Conservation (phyloP, 345 rosid genomes). For the Boechera stricta region DNA sequence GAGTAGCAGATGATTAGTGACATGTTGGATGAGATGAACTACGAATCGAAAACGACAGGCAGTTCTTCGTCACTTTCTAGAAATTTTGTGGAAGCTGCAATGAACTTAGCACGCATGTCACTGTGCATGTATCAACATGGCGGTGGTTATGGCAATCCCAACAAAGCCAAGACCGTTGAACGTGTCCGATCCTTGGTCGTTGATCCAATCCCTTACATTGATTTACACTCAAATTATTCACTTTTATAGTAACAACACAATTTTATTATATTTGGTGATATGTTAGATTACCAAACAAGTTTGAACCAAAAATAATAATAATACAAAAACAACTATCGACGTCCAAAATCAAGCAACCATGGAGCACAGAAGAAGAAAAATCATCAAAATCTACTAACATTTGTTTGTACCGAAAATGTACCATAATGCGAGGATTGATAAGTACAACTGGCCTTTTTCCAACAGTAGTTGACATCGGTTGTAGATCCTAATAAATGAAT, state of each 20-base stretch:
- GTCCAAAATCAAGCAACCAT: not conserved
- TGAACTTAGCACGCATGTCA: slow-evolving; percentile 39
- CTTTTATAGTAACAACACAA: not conserved
- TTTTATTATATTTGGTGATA: not conserved
- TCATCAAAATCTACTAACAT: not conserved
- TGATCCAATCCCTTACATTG: slow-evolving; percentile 1
- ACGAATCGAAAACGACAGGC: not conserved
- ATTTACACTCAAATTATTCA: not conserved
- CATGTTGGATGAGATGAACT: slow-evolving; percentile 50
- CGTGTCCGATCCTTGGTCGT: slow-evolving; percentile 1
- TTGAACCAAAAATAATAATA: not conserved
- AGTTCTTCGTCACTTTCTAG: not conserved
- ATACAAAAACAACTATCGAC: not conserved
- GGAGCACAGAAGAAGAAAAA: not conserved
- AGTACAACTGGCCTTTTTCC: too few relatives aligned
- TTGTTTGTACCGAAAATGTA: not conserved
- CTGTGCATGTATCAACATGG: slow-evolving; percentile 41
- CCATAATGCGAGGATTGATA: too few relatives aligned
- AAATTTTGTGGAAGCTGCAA: slow-evolving; percentile 9
- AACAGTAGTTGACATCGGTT: too few relatives aligned
- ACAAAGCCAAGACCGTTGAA: slow-evolving; percentile 18
- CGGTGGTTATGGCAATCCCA: slow-evolving; percentile 37
- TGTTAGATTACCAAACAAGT: not conserved
- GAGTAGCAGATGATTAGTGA: slow-evolving; percentile 28
- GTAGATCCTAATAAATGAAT: too few relatives aligned